A percentile compares a stretch with the other conserved stretches of the same genome.
Conservation (phyloP, 2,329 filamentous ascomycete genomes). For the Calonectria fujianensis region DNA sequence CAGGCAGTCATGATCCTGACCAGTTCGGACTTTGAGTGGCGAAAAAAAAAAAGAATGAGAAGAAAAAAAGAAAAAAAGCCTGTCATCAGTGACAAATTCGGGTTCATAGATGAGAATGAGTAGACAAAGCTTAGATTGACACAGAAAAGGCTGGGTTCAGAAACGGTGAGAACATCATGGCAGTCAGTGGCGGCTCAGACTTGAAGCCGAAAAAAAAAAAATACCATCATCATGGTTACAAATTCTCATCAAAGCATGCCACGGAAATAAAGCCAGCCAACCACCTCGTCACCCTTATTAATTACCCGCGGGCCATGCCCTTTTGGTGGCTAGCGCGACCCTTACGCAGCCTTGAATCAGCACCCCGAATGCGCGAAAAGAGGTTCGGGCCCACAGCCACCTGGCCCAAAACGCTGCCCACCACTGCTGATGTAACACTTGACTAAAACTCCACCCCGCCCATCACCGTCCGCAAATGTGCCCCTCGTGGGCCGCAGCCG, state of each 20-base stretch:
- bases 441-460: slow-evolving; percentile 37
- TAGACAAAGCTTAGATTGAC: neutral
- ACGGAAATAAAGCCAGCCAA: slow-evolving; percentile 17
- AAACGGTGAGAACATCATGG: neutral
- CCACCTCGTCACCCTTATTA: slow-evolving; percentile 45
- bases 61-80: neutral
- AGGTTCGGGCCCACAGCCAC: slow-evolving; percentile 12
- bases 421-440: slow-evolving; percentile 39
- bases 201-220: neutral
- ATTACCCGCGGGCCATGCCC: slow-evolving; percentile 31
- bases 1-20: neutral
- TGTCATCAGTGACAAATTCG: neutral
- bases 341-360: slow-evolving; percentile 51
- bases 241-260: slow-evolving; percentile 26
- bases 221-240: slow-evolving; percentile 1
- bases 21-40: neutral
- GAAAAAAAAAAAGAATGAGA: neutral
- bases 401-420: neutral
- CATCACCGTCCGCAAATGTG: slow-evolving; percentile 24
- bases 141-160: neutral
- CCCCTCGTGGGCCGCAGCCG: slow-evolving; percentile 8
- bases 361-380: slow-evolving; percentile 42
- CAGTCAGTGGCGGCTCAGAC: neutral
- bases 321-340: slow-evolving; percentile 27
- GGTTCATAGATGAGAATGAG: neutral